Evolutionary conservation across 768 basidiomycete genomes (phyloP).

Genomic region (Amanita thiersii): DNA sequence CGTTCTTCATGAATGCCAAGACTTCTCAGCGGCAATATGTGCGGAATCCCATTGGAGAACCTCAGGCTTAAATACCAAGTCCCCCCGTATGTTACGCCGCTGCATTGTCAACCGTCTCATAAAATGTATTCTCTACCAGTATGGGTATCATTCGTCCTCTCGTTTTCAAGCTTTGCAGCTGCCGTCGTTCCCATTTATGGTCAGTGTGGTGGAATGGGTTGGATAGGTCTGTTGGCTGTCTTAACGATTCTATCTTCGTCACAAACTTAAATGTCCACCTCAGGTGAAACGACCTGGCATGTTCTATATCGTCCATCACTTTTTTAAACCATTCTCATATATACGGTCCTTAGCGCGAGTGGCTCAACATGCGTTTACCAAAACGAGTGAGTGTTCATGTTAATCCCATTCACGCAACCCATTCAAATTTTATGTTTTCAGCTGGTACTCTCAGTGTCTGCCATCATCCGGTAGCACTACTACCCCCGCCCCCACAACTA

Average conservation of each 20-base stretch:
- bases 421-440: background rate
- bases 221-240: constrained; percentile 14
- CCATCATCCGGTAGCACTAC: constrained; percentile 7
- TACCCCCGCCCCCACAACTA: constrained; percentile 7
- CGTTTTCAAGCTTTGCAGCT: constrained; percentile 4
- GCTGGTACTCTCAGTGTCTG: constrained; percentile 15
- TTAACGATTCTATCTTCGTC: no score
- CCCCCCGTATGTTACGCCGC: no score
- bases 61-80: no score
- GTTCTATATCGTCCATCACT: background rate
- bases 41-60: no score
- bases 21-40: no score
- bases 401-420: background rate
- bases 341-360: constrained; percentile 6
- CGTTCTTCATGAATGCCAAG: no score
- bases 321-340: background rate
- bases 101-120: no score
- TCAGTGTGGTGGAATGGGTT: constrained; percentile 16
- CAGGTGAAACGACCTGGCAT: constrained; percentile 15
- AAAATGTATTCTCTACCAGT: no score
- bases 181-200: constrained; percentile 17
- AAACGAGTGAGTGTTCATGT: constrained; percentile 8
- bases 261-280: no score
- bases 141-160: background rate
- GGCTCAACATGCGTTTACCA: constrained; percentile 13